These are phyloP conservation scores for Nemania abortiva DNA, from an alignment of 2,329 filamentous ascomycete genomes.

Conservation along the genomic window DNA sequence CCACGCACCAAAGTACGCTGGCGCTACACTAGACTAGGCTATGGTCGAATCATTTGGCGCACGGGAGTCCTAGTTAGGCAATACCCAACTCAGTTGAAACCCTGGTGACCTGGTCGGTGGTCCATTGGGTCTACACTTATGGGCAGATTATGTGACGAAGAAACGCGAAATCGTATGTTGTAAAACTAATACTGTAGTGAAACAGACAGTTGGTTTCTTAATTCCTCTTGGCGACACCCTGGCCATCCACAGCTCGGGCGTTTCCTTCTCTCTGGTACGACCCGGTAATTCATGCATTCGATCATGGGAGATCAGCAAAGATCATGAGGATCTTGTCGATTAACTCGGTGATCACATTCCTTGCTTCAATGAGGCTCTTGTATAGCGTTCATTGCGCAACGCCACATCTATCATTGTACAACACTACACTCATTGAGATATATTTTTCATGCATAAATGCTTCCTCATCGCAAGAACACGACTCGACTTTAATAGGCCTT, in stretches of 20 bases:
- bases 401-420: not conserved
- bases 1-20: not conserved
- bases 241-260: slow-evolving; percentile 20
- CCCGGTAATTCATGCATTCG: not conserved
- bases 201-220: slow-evolving; percentile 22
- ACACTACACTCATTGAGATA: too few relatives aligned
- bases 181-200: slow-evolving; percentile 19
- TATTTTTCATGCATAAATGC: too few relatives aligned
- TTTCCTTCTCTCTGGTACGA: not conserved
- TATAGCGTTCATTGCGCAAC: not conserved
- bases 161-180: slow-evolving; percentile 15
- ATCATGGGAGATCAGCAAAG: slow-evolving; percentile 29
- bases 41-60: slow-evolving; percentile 22
- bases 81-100: slow-evolving; percentile 24
- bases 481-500: not conserved
- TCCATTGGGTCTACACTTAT: slow-evolving; percentile 10
- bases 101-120: slow-evolving; percentile 14
- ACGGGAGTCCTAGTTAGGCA: slow-evolving; percentile 20
- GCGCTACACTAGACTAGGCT: not conserved
- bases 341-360: slow-evolving; percentile 14
- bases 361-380: not conserved
- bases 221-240: slow-evolving; percentile 23
- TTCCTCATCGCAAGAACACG: not conserved
- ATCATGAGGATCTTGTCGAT: slow-evolving; percentile 32
- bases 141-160: slow-evolving; percentile 22